Evolutionary conservation across 768 basidiomycete genomes (phyloP).

Genomic region (Paxillus ammoniavirescens): DNA sequence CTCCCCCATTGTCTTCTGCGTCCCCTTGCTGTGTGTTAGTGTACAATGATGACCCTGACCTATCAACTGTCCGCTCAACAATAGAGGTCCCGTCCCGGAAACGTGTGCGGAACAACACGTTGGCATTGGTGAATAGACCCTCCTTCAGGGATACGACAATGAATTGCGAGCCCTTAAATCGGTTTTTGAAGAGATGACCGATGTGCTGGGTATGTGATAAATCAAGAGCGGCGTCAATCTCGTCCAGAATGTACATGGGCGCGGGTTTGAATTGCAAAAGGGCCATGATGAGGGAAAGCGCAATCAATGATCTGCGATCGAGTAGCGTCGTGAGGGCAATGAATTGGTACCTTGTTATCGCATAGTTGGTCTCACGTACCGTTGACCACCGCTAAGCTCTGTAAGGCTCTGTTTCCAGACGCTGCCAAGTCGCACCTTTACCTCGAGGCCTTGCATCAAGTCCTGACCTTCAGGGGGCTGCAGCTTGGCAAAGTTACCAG

Average conservation of each 20-base stretch:
- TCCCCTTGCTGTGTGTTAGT: conserved; percentile 12
- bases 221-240: conserved; percentile 97
- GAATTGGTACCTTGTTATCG: background rate
- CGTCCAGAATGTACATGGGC: conserved; percentile 99
- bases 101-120: conserved; percentile 88
- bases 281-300: conserved; percentile 97
- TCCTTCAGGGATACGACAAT: conserved; percentile 98
- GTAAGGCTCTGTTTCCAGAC: conserved; percentile 99
- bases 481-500: conserved; percentile 94
- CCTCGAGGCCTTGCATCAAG: conserved; percentile 92
- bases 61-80: conserved; percentile 76
- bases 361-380: conserved; percentile 47
- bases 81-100: conserved; percentile 94
- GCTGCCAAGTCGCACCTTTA: conserved; percentile 91
- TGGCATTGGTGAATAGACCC: conserved; percentile 96
- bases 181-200: conserved; percentile 93
- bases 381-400: conserved; percentile 94
- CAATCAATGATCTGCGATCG: conserved; percentile 84
- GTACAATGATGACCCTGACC: conserved; percentile 52
- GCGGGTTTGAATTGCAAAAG: conserved; percentile 99
- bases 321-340: background rate
- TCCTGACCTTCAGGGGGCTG: conserved; percentile 93
- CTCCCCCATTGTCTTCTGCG: conserved; percentile 8
- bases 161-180: conserved; percentile 98
- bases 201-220: conserved; percentile 97